These are phyloP conservation scores for Musa troglodytarum DNA, from an alignment of 176 grass and related monocot genomes.

Conservation along the genomic window DNA sequence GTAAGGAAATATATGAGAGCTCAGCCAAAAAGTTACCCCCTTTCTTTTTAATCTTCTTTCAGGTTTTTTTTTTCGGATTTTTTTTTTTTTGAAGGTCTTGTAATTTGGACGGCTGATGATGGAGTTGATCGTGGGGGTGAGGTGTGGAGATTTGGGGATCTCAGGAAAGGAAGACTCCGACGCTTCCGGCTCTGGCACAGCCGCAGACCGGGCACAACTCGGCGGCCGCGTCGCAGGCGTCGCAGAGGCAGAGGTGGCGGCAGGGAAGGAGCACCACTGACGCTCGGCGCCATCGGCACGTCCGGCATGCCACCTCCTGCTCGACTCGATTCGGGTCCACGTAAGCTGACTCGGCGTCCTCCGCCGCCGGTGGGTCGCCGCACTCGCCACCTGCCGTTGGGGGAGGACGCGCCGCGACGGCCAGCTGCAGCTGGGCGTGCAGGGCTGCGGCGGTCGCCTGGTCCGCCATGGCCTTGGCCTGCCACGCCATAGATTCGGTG, in stretches of 20 bases:
- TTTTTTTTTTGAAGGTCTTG: too few species aligned
- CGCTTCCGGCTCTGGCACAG: conserved; percentile 59
- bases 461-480: conserved; percentile 56
- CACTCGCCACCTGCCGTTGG: conserved; percentile 1
- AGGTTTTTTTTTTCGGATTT: too few species aligned
- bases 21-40: too few species aligned
- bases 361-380: conserved; percentile 19
- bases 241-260: not conserved
- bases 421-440: conserved; percentile 75
- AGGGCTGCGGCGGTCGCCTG: conserved; percentile 51
- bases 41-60: too few species aligned
- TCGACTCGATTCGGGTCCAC: conserved; percentile 41
- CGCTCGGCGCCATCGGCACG: conserved; percentile 35
- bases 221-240: conserved; percentile 47
- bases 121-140: too few species aligned
- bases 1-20: too few species aligned
- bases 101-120: not conserved
- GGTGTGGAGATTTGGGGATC: not conserved
- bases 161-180: conserved; percentile 17
- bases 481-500: conserved; percentile 66
- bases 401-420: conserved; percentile 20
- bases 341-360: conserved; percentile 26
- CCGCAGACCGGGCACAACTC: conserved; percentile 59
- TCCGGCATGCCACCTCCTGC: conserved; percentile 28
- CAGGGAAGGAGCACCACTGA: conserved; percentile 72